Evolutionary conservation across 2,329 filamentous ascomycete species (phyloP), one percentile per base, ranked within the genome.

Genomic region (Kalmusia sp.): DNA sequence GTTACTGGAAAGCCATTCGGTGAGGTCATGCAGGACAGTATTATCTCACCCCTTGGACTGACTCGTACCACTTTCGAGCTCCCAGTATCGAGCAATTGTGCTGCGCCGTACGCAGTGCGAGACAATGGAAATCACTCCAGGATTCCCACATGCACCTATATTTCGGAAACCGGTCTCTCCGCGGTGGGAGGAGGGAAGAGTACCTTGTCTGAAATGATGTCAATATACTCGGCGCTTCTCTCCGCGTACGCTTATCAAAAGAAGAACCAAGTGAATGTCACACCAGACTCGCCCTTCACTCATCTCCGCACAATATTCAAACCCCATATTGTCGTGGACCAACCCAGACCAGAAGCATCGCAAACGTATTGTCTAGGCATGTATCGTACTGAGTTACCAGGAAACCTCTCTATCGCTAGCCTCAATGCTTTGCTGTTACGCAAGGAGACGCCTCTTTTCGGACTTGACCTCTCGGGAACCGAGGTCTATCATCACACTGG

Each of bases 351-450:
- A 3, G 6, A 41, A 4, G 14, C 9, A 34, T 40, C 15, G 33
- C 49, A 54, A 33, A 48, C 44, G 6, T 59, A 63, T 50, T 63
- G 57, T 38, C 47, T 63, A 6, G 57, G 55, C 7, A 7, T 59
- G 2, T 62, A 60, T 21, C 50, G 59, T 15, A 58, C 54, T 5
- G 12, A 37, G 8, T 53, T 61, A 9, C 55, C 57, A 1, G 55
- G 52, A 1, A 51, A 49, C 30, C 51, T 60, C 12, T 46, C 39
- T 17, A 21, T 15, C 21, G 59, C 51, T 3, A 59, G 57, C 41
- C 31, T 50, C 2, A 62, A 59, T 28, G 15, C 14, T 22, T 2
- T 38, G 1, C 47, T 61, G 7, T 22, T 25, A 1, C 21, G 39
- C 2, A 35, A 49, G 19, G 2, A 41, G 1, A 8, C 51, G 2